These are phyloP conservation scores for Claviceps humidiphila DNA, from an alignment of 2,329 filamentous ascomycete genomes.

Conservation along the genomic window DNA sequence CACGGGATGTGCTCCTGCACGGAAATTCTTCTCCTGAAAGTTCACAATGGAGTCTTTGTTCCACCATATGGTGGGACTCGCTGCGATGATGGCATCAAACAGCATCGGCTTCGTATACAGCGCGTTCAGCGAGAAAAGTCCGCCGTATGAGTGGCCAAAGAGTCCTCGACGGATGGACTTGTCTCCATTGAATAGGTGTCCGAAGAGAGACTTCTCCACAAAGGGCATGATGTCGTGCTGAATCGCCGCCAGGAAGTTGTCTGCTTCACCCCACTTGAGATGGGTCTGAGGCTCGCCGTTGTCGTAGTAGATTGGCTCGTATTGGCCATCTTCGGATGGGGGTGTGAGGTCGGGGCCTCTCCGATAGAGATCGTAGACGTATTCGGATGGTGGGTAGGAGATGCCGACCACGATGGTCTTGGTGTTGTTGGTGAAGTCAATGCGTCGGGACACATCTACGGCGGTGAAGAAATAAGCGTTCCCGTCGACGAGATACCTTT, in stretches of 20 bases:
- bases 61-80: conserved; percentile 35
- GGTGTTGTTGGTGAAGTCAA: conserved; percentile 14
- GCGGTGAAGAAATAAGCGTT: conserved; percentile 23
- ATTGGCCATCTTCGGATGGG: conserved; percentile 10
- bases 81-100: conserved; percentile 31
- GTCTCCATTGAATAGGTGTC: conserved; percentile 13
- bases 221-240: conserved; percentile 24
- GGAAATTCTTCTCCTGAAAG: conserved; percentile 17
- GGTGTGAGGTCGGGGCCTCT: conserved; percentile 19
- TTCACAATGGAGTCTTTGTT: conserved; percentile 27
- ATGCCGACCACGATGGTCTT: conserved; percentile 19
- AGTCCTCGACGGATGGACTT: conserved; percentile 26
- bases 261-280: conserved; percentile 26
- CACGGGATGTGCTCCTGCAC: not conserved
- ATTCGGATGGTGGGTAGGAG: conserved; percentile 16
- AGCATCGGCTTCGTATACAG: conserved; percentile 25
- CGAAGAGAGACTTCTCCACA: conserved; percentile 14
- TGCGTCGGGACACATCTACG: conserved; percentile 16
- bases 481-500: conserved; percentile 22
- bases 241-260: conserved; percentile 31
- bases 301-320: conserved; percentile 13
- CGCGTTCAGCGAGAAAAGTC: conserved; percentile 31
- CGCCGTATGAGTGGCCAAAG: conserved; percentile 36
- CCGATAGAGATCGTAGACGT: conserved; percentile 16
- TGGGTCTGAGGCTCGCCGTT: conserved; percentile 14